Evolutionary conservation across 768 basidiomycete genomes (phyloP).

Genomic region (Agaricus bisporus): DNA sequence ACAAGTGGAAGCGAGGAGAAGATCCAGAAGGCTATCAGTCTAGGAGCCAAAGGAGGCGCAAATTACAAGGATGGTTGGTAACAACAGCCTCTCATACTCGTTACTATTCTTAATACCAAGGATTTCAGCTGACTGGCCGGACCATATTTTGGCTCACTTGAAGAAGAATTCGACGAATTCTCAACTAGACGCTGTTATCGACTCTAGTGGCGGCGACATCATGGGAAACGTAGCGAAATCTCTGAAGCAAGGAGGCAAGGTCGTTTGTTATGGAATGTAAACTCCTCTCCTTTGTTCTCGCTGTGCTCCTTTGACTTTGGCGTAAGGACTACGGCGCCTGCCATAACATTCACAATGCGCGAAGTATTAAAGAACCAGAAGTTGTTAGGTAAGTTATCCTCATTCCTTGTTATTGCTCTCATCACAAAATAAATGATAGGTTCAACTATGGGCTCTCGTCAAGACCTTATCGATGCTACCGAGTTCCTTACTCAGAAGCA

Average conservation of each 20-base stretch:
- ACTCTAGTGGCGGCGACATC: conserved; percentile 67
- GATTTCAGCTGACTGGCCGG: conserved; percentile 37
- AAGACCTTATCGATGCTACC: conserved; percentile 69
- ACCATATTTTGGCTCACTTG: conserved; percentile 38
- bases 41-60: conserved; percentile 77
- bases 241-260: conserved; percentile 50
- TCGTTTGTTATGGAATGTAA: conserved; percentile 66
- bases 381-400: conserved; percentile 50
- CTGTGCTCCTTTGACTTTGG: neutral
- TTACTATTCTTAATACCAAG: neutral
- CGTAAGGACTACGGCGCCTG: conserved; percentile 53
- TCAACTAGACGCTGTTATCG: conserved; percentile 56
- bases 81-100: neutral
- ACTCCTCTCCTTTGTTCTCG: conserved; percentile 13
- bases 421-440: conserved; percentile 33
- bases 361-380: conserved; percentile 72
- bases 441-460: conserved; percentile 78
- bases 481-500: conserved; percentile 58
- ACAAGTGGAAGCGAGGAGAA: conserved; percentile 69
- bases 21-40: conserved; percentile 52
- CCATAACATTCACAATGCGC: conserved; percentile 68
- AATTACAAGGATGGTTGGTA: conserved; percentile 61
- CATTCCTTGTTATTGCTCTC: conserved; percentile 1
- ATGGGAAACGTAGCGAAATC: conserved; percentile 40
- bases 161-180: conserved; percentile 22